phyloP scores from a whole-genome alignment of 805 yeast species.

The Monosporozyma aerobia region DNA sequence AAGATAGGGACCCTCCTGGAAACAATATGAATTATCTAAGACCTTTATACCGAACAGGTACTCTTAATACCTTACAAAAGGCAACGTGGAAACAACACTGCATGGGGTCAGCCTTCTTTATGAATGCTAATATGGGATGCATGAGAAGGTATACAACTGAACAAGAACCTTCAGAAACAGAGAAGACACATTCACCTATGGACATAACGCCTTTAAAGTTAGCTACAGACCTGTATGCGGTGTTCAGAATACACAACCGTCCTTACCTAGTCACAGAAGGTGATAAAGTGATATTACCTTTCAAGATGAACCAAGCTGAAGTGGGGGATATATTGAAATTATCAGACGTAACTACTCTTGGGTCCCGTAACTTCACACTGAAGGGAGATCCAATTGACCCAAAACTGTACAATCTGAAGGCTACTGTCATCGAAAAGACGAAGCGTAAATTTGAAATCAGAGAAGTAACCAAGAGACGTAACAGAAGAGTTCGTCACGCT shows the following conservation, averaged over 20 bases:
- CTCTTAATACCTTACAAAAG: neutral
- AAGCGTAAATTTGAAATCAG: constrained; percentile 65
- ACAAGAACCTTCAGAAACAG: neutral
- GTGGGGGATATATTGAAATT: constrained; percentile 78
- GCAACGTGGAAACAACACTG: neutral
- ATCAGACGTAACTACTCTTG: constrained; percentile 69
- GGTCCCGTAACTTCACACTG: constrained; percentile 73
- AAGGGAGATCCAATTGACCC: constrained; percentile 48
- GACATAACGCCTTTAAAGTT: constrained; percentile 58
- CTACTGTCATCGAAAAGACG: constrained; percentile 79
- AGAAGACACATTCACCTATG: neutral
- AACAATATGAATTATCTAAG: neutral
- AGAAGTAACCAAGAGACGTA: constrained; percentile 71
- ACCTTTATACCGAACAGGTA: neutral
- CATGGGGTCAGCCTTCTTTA: neutral
- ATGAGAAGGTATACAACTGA: neutral
- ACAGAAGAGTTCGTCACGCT: constrained; percentile 62
- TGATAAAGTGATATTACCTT: constrained; percentile 74
- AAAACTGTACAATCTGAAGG: constrained; percentile 50
- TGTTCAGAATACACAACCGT: constrained; percentile 70
- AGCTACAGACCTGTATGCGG: constrained; percentile 68
- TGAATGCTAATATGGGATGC: neutral
- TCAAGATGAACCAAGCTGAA: constrained; percentile 59
- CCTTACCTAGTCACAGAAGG: constrained; percentile 88
- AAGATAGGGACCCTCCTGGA: neutral